Evolutionary conservation across 1,139 yeast genomes (phyloP).

Genomic region (Wickerhamomyces sp.): DNA sequence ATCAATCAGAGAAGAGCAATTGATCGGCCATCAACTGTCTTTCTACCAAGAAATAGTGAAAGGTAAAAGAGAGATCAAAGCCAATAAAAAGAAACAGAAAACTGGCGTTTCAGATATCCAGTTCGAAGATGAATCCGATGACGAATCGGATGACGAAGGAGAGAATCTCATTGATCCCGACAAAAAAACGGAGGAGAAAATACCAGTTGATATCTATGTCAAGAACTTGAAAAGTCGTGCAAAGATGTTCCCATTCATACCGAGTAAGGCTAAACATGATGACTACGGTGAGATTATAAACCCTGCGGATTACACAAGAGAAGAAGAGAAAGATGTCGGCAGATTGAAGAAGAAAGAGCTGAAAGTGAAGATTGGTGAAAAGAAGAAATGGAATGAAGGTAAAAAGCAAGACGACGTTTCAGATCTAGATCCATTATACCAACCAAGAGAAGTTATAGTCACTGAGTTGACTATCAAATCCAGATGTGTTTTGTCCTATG

Average conservation of each 20-base stretch:
- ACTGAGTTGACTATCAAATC: slow-evolving; percentile 38
- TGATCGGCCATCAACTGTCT: slow-evolving; percentile 45
- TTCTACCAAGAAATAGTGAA: slow-evolving; percentile 43
- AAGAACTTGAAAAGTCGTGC: slow-evolving; percentile 58
- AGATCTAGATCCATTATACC: slow-evolving; percentile 51
- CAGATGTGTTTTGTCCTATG: slow-evolving; percentile 68
- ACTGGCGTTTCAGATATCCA: slow-evolving; percentile 24
- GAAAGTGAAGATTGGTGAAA: slow-evolving; percentile 23
- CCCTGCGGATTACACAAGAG: slow-evolving; percentile 57
- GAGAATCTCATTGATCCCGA: slow-evolving; percentile 21
- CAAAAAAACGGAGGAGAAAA: slow-evolving; percentile 15
- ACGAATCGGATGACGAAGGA: slow-evolving; percentile 27
- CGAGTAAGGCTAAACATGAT: slow-evolving; percentile 57
- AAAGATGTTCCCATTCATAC: slow-evolving; percentile 73
- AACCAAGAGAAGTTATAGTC: slow-evolving; percentile 47
- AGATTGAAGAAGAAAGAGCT: slow-evolving; percentile 19
- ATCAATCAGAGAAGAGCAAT: slow-evolving; percentile 42
- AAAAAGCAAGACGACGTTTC: slow-evolving; percentile 38
- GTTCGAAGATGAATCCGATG: slow-evolving; percentile 30
- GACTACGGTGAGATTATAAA: slow-evolving; percentile 81
- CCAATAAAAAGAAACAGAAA: slow-evolving; percentile 23
- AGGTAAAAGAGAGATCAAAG: slow-evolving; percentile 29
- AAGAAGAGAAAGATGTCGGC: slow-evolving; percentile 38
- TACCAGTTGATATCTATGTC: slow-evolving; percentile 55
- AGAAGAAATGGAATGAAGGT: slow-evolving; percentile 23